Evolutionary conservation across 495 filamentous ascomycete species (phyloP), one percentile per base, ranked within the genome.

Genomic region (Daldinia loculata): DNA sequence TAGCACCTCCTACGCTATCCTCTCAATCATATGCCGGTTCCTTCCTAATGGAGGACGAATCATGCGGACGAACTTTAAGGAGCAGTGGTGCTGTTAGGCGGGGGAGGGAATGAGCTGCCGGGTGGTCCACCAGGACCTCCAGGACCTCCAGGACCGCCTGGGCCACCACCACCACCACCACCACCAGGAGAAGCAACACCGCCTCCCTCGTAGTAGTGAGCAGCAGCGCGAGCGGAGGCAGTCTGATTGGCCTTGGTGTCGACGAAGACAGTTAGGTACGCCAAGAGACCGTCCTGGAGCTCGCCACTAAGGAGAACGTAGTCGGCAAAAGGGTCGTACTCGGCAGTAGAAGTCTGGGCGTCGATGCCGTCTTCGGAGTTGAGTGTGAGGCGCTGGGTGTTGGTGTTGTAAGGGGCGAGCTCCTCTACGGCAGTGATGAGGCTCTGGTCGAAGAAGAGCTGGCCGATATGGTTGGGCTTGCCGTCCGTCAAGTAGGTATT

Each of bases 381-480:
- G 15, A 68, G 50, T 15, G 76, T 80, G 22, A 78, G 58, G 8
- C 34, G 24, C 38, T 77, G 66, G 3, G 19, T 69, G 77, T 82
- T 82, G 50, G 74, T 75, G 66, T 45, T 70, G 72, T 83, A 82
- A 4, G 81, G 81, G 22, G 53, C 60, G 71, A 51, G 66, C 53
- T 52, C 56, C 71, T 87, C 73, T 56, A 81, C 75, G 14, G 64
- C 69, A 32, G 30, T n/a, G 70, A 75, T 70, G 22, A 82, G 77
- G 56, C 57, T 62, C 57, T 81, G 69, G 67, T 78, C 74, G 62
- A 76, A 83, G 79, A 88, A 90, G 51, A 89, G 61, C 74, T 90
- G 86, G 9, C 87, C 87, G 56, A 89, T 82, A 74, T 89, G 84
- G 6, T 82, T 80, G 29, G 84, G 76, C 4, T 70, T 71, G 34